phyloP scores from a whole-genome alignment of 192 early-diverging fungal species.

The Powellomyces hirtus region DNA sequence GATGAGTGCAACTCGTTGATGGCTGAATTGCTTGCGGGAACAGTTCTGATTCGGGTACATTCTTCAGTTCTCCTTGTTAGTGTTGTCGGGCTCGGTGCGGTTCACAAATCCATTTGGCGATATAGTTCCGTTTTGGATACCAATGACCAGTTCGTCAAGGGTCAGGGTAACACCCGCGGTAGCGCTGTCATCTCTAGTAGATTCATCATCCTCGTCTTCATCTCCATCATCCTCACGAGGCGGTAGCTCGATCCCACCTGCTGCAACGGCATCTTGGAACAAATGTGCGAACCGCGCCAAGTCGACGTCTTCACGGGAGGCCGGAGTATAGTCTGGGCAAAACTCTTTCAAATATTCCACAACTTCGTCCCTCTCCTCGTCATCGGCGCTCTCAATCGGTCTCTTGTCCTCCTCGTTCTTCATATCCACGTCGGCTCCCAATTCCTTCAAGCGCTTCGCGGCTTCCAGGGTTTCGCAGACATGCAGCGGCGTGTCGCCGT shows the following conservation, averaged over 20 bases:
- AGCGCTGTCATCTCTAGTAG: not conserved
- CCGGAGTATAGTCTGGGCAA: not conserved
- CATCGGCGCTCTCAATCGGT: slow-evolving; percentile 24
- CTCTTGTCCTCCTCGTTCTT: slow-evolving; percentile 59
- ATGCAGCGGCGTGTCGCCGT: slow-evolving; percentile 82
- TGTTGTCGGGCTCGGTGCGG: too few species aligned
- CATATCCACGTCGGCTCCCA: slow-evolving; percentile 64
- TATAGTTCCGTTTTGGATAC: not conserved
- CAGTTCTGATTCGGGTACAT: too few species aligned
- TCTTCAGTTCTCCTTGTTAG: too few species aligned
- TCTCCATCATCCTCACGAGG: too few species aligned
- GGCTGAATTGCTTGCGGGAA: too few species aligned
- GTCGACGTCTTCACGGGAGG: not conserved
- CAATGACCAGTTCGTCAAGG: not conserved
- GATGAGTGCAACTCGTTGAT: too few species aligned
- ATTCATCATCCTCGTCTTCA: not conserved
- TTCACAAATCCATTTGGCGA: not conserved
- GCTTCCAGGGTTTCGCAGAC: slow-evolving; percentile 69
- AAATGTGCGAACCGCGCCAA: not conserved
- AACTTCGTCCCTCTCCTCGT: slow-evolving; percentile 25
- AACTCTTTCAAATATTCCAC: slow-evolving; percentile 23
- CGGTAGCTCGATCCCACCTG: not conserved
- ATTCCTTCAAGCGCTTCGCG: slow-evolving; percentile 62
- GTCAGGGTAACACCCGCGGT: not conserved
- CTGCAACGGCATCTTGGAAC: not conserved